Base-by-base conservation (phyloP, 1,284 basidiomycete genomes). In the Ustilago lituana region DNA sequence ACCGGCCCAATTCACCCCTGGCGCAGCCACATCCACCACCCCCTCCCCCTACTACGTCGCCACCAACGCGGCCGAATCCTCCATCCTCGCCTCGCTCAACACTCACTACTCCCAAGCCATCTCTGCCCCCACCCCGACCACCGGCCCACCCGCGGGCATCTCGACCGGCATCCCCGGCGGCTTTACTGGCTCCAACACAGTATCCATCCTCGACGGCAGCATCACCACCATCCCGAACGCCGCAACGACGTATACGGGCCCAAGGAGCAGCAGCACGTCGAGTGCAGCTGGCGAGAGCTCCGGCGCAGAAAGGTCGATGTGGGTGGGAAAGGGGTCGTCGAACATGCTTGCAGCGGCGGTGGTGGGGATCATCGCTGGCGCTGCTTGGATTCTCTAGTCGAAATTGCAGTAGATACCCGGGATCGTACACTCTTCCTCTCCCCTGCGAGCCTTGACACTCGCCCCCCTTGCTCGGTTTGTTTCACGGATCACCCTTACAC, bases 101-200 rank as follows among this genome's bases (percentile, higher is more conserved):
- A 70, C 67, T 1, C 67, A 70, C 43, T 70, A 61, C 33, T 64
- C 61, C 19, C 67, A 70, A 38, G 67, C 31, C n/a, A 57, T 70
- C 24, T 32, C 49, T 0, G 67, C 67, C 10, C 40, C 61, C 8
- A 57, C 57, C 1, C 67, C 67, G 11, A 70, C 67, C 24, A 70
- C 67, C 1, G 67, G 61, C 0, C 52, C 57, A 7, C 67, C 67
- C 0, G 27, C 41, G 1, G 67, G 61, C 10, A 70, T 70, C 41
- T 38, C 32, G 29, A 65, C 61, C 0, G 67, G 67, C 15, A 24
- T 65, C 8, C 40, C 61, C 1, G 67, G 67, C 4, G 67, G 67
- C 1, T 70, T 70, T 22, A 65, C 61, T 0, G 67, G 67, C 4
- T 11, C 40, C 1, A 52, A 50, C 31, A 61, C 67, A 0, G 15